These are phyloP conservation scores for Neurospora sp. DNA, from an alignment of 2,329 filamentous ascomycete species.

Conservation along the genomic window DNA sequence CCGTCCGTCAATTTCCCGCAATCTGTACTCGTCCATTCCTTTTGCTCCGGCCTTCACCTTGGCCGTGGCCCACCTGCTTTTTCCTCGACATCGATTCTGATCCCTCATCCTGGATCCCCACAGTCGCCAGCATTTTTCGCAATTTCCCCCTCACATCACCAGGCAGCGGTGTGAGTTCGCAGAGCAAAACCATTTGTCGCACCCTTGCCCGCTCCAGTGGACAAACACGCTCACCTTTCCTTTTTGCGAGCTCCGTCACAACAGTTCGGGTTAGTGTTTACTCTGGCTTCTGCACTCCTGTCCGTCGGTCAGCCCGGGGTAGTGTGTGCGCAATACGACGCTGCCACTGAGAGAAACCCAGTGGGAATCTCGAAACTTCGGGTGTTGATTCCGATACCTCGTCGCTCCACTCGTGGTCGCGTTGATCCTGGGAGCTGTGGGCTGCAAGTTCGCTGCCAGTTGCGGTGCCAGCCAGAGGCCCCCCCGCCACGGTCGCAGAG, in stretches of 20 bases:
- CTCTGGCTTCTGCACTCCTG: conserved; percentile 3
- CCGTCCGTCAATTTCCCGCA: neutral
- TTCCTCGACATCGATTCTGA: neutral
- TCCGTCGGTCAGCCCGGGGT: conserved; percentile 11
- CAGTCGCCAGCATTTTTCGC: conserved; percentile 6
- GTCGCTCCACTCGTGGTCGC: conserved; percentile 13
- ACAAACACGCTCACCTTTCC: conserved; percentile 13
- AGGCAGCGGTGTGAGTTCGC: neutral
- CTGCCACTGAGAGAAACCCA: conserved; percentile 23
- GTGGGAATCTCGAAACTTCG: conserved; percentile 28
- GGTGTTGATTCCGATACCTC: conserved; percentile 27
- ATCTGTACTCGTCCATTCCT: neutral
- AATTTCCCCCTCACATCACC: conserved; percentile 2
- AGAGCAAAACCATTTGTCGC: neutral
- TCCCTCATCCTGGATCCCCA: neutral
- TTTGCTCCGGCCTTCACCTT: neutral
- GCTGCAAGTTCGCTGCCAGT: neutral
- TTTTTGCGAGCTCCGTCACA: conserved; percentile 16
- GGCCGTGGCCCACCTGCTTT: neutral
- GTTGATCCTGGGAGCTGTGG: conserved; percentile 10
- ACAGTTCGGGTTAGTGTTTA: conserved; percentile 17
- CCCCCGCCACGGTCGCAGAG: neutral
- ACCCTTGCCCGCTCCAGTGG: neutral
- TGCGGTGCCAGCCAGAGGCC: neutral
- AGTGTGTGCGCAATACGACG: conserved; percentile 15